Evolutionary conservation across 2,329 filamentous ascomycete species (phyloP), one percentile per base, ranked within the genome.

Genomic region (Akanthomyces muscarius): DNA sequence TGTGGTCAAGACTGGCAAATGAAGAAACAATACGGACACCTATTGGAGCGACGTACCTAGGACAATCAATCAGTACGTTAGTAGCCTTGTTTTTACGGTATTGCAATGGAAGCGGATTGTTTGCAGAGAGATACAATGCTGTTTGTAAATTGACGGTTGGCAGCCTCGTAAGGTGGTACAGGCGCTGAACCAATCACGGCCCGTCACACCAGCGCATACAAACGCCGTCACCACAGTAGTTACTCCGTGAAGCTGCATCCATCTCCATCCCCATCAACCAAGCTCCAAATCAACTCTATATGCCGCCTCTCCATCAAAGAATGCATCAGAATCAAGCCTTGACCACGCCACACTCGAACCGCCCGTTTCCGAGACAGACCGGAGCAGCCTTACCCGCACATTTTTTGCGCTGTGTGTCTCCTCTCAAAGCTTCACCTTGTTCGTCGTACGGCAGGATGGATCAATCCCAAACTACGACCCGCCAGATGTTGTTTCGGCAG

Each of bases 391-490:
- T 58, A 36, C 44, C 44, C 42, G 44, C 25, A 36, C 3, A 7
- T n/a, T 21, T 13, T 28, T 28, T 13, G 25, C 42, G 30, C 28
- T 18, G n/a, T 25, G 18, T 38, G 42, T 57, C 33, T 16, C 44
- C 44, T 38, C 28, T 21, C 41, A 7, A 33, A 41, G 23, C 53
- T 45, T 56, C 55, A 38, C 42, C 13, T 30, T 23, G 28, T 41
- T 30, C 41, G 36, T 30, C 45, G 36, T 50, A 51, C 45, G 28
- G 21, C 47, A 45, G 16, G 23, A 41, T 51, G 56, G 56, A 42
- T 23, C 47, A 42, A 59, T 59, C 30, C 58, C 58, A 61, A 53
- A 52, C 47, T n/a, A 38, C 48, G 58, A 61, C 58, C 58, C 48
- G 57, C 45, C 56, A 45, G 38, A 53, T 16, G 38, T 23, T 45